Evolutionary conservation across 2,329 filamentous ascomycete species (phyloP), one percentile per base, ranked within the genome.

Genomic region (Fulvia fulva): DNA sequence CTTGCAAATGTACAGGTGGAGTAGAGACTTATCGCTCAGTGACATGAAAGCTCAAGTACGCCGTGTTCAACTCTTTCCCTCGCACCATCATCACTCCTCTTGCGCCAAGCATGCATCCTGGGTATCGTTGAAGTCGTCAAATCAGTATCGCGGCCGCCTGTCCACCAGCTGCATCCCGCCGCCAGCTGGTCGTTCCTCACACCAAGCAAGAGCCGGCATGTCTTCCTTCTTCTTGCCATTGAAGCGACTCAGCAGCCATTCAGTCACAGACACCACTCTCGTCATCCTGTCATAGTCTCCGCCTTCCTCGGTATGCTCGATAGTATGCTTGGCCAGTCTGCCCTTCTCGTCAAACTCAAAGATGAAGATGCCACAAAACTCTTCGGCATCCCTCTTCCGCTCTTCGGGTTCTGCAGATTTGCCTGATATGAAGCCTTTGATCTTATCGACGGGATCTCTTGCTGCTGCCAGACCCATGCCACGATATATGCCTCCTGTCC

Each of bases 311-410:
- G 90, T 89, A 75, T 96, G 90, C 76, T 99, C 94, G 68, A 99
- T 97, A 0, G 90, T 96, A 74, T 97, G 94, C 65, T 85, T 91
- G 50, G 89, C 76, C 34, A 99, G 85, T 63, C 91, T 82, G 1
- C 94, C 94, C 67, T 96, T 83, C 49, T 85, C 81, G 70, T 97
- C 94, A 72, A 99, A 99, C 64, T 96, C 90, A 73, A 99, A 99
- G 59, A 96, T 87, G 75, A 97, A 99, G 11, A 97, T 75, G 0
- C 94, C 94, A 1, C 87, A 90, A 67, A 97, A 97, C 69, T 92
- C 88, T 68, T 89, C 87, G 9, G 68, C 61, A 22, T 69, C 62
- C n/a, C 62, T 54, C 2, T 58, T 51, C 19, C 57, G 51, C 21
- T 56, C 37, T 4, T 41, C 11, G 7, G 12, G 28, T 5, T 57